Conservation (phyloP, 257 asterid genomes). For the Capsicum rhomboideum region DNA sequence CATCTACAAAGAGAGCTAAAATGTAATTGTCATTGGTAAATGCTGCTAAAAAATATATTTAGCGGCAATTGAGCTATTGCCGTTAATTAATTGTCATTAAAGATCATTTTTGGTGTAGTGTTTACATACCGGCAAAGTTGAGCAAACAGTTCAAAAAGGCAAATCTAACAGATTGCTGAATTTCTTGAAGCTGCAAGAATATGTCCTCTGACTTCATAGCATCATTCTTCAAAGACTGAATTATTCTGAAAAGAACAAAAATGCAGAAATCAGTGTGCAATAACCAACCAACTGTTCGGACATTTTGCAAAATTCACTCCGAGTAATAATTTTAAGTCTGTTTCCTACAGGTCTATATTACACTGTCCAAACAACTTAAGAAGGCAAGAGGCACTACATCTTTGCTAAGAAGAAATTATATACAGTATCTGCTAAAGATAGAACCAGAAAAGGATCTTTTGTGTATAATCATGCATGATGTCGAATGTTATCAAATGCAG, state of each 20-base stretch:
- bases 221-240: conserved; percentile 69
- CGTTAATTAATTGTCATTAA: no score
- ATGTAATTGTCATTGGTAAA: no score
- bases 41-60: no score
- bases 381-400: background rate
- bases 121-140: conserved; percentile 83
- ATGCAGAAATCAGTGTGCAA: background rate
- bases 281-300: background rate
- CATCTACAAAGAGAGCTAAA: no score
- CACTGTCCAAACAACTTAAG: background rate
- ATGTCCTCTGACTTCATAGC: conserved; percentile 72
- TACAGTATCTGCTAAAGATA: background rate
- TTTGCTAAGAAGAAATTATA: background rate
- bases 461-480: background rate
- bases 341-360: background rate
- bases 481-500: background rate
- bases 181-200: conserved; percentile 70
- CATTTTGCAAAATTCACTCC: background rate
- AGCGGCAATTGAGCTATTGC: no score
- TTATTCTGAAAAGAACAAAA: conserved; percentile 50
- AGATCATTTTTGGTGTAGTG: no score
- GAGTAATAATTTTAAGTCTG: background rate
- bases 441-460: background rate
- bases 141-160: conserved; percentile 83
- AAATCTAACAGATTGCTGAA: conserved; percentile 85